Conservation (phyloP, 306 rosid genomes). For the Fragaria nilgerrensis region DNA sequence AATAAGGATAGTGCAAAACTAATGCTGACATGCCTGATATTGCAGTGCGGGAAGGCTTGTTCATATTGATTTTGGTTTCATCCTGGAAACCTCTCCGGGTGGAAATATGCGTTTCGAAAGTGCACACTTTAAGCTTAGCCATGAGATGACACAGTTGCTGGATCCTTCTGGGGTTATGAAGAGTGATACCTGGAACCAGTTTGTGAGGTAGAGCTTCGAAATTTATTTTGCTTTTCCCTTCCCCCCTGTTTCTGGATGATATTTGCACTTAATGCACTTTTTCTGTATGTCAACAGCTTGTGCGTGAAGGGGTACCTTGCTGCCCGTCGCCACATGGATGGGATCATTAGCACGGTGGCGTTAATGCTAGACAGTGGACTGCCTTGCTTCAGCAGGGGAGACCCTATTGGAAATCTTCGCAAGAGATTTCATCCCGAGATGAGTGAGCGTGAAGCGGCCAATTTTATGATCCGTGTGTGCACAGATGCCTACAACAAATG, state of each 20-base stretch:
- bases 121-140: constrained; percentile 98
- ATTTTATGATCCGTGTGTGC: constrained; percentile 93
- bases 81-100: constrained; percentile 97
- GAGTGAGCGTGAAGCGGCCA: constrained; percentile 96
- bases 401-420: constrained; percentile 92
- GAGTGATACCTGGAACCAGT: constrained; percentile 92
- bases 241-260: neutral
- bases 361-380: constrained; percentile 93
- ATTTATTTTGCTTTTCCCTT: neutral
- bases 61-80: constrained; percentile 94
- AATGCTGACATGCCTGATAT: constrained; percentile 28
- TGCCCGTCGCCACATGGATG: constrained; percentile 83
- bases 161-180: constrained; percentile 96
- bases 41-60: constrained; percentile 93
- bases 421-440: constrained; percentile 97
- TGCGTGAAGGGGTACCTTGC: constrained; percentile 98
- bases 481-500: constrained; percentile 98
- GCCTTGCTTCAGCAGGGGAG: constrained; percentile 98
- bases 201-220: constrained; percentile 59
- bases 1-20: neutral
- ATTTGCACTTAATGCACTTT: neutral
- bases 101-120: constrained; percentile 98
- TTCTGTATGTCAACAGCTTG: constrained; percentile 42
- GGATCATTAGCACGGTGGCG: constrained; percentile 74
- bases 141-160: constrained; percentile 95